phyloP scores from a whole-genome alignment of 805 yeast genomes.

The Metschnikowia kofuensis region DNA sequence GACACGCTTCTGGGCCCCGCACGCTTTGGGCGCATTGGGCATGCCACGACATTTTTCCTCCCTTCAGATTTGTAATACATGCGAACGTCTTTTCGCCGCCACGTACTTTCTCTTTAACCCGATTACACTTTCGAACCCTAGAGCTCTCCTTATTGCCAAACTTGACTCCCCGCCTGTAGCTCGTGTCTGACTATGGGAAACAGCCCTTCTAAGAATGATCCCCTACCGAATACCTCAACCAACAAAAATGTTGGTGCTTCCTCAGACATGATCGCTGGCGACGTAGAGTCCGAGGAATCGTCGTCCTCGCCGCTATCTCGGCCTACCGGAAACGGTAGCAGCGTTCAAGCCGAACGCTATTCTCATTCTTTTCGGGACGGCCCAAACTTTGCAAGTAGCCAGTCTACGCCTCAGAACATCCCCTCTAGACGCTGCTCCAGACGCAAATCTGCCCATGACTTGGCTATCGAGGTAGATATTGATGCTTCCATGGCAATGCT shows the following conservation, averaged over 20 bases:
- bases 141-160: background rate
- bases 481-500: slow-evolving; percentile 47
- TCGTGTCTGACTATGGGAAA: slow-evolving; percentile 47
- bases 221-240: slow-evolving; percentile 43
- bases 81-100: background rate
- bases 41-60: slow-evolving; percentile 7
- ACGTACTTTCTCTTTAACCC: background rate
- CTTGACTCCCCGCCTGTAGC: background rate
- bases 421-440: slow-evolving; percentile 10
- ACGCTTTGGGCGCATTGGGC: slow-evolving; percentile 6
- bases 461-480: slow-evolving; percentile 38
- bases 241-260: slow-evolving; percentile 24
- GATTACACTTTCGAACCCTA: background rate
- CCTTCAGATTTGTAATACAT: background rate
- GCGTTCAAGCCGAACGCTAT: slow-evolving; percentile 4
- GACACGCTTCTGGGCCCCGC: slow-evolving; percentile 1
- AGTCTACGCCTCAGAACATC: slow-evolving; percentile 12
- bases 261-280: slow-evolving; percentile 29
- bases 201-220: slow-evolving; percentile 58
- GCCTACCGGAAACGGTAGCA: slow-evolving; percentile 24
- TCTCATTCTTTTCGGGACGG: slow-evolving; percentile 3
- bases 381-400: background rate
- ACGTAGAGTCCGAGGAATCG: slow-evolving; percentile 40
- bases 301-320: slow-evolving; percentile 42
- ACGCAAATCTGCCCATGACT: slow-evolving; percentile 9